Percentiles rank a stretch among this genome's conserved stretches.
Evolutionary conservation across 2,329 filamentous ascomycete species (phyloP).

Genomic region (Fusarium burgessii): DNA sequence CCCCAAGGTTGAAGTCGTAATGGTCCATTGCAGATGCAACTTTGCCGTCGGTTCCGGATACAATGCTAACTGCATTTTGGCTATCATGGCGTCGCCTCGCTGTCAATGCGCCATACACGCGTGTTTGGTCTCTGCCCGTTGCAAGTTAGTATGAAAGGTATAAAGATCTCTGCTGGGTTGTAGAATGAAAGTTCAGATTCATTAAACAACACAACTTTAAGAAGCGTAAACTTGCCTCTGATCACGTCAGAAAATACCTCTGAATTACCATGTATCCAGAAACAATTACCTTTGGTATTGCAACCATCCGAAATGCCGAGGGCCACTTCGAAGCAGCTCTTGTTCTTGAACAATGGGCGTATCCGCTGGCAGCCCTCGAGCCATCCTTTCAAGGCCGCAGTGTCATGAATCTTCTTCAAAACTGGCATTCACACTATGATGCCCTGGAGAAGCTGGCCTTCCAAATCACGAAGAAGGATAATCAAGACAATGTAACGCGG

Average conservation of each 20-base stretch:
- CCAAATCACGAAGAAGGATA: rapidly evolving
- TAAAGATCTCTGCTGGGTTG: too few species aligned
- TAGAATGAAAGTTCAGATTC: too few species aligned
- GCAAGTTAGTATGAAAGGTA: too few species aligned
- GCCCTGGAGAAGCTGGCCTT: neutral
- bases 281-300: neutral
- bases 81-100: too few species aligned
- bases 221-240: too few species aligned
- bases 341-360: neutral
- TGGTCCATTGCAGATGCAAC: too few species aligned
- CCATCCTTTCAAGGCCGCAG: neutral
- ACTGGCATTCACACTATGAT: neutral
- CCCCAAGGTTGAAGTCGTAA: neutral
- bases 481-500: neutral
- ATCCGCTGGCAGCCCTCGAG: neutral
- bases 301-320: neutral
- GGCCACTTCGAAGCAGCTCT: neutral
- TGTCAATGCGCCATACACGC: too few species aligned
- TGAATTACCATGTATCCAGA: neutral
- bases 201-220: too few species aligned
- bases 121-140: too few species aligned
- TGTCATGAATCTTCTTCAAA: neutral
- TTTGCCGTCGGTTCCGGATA: too few species aligned
- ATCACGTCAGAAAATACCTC: too few species aligned
- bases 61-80: too few species aligned